Evolutionary conservation across 2,329 filamentous ascomycete species (phyloP), one percentile per base, ranked within the genome.

Genomic region (Fusarium anguioides): DNA sequence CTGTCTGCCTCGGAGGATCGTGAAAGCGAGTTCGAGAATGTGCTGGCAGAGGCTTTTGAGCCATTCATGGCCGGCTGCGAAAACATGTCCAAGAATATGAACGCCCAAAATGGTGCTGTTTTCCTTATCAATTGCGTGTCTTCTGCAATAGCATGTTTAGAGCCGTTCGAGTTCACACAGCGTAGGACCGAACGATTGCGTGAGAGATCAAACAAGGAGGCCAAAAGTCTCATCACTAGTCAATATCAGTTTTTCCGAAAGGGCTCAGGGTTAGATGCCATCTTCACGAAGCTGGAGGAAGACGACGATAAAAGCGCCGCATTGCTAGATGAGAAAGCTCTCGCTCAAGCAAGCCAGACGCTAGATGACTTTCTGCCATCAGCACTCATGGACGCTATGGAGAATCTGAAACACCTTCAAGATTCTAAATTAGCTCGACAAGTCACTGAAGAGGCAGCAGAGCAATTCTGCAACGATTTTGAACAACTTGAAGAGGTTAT

Each of bases 291-390:
- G 1, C 76, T 94, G 2, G 80, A 74, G 79, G 33, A 75, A 64
- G 21, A 75, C 76, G 14, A 69, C 65, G 57, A 60, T n/a, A 68
- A 70, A 10, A 69, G 76, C 36, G 75, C 78, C 39, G 75, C 80
- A 27, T 74, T 83, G 46, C 76, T 92, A 6, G 81, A 83, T 40
- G 84, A 56, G 41, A 63, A 84, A 14, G 83, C 58, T 0, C 82
- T 98, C n/a, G 80, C 85, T 2, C 80, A 83, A 47, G 89, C 90
- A 4, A 92, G 92, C 71, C 92, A 94, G 72, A 86, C 85, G 37
- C 83, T 99, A 8, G 96, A 99, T 74, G 89, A 93, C 62, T 99
- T 98, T 79, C 82, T 99, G 23, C 94, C 96, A 0, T 96, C 93
- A 2, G 96, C 95, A 4, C 84, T 97, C 27, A 95, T 97, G 83